Evolutionary conservation across 1,284 basidiomycete genomes (phyloP), one percentile per base, ranked within the genome.

Genomic region (Ustilago crameri): DNA sequence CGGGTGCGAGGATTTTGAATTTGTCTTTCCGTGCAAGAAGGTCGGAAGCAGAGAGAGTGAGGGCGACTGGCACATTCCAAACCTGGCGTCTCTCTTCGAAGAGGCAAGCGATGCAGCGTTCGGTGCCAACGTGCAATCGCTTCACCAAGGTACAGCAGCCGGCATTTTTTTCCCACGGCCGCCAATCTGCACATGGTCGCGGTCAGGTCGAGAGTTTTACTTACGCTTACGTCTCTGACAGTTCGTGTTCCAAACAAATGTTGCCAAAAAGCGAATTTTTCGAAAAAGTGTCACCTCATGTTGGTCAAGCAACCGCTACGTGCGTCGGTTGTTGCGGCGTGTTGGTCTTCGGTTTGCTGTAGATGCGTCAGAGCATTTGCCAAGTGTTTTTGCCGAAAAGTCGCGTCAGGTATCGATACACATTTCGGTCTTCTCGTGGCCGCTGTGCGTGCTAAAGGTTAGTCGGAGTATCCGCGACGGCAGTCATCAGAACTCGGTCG

Each of bases 121-220:
- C n/a, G n/a, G n/a, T n/a, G 32, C 9, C 32, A 15, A 34, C 15
- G 15, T 34, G 32, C 32, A 34, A 9, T 15, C 8, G 32, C 32
- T 34, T 9, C 32, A 34, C 32, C 32, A 8, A 34, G 9, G 32
- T 9, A 8, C 32, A 37, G 7, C 5, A 37, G 8, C 35, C 46
- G 45, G 38, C 45, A 48, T 54, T 14, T 46, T 54, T 54, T 54
- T 47, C 52, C 52, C 52, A 54, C 52, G 37, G 20, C 43, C 12
- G 14, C 35, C 12, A 37, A 37, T 5, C n/a, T 37, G 35, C 35
- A 37, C 50, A 18, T 38, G 17, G n/a, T 27, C 15, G 22, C 42
- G 5, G 23, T 26, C 24, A 15, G 14, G 5, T 17, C 14, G 14
- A 17, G n/a, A n/a, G n/a, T 9, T 26, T 44, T 3, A 7, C 30